Evolutionary conservation across 805 yeast genomes (phyloP).

Genomic region (Saccharomycopsis sp.): DNA sequence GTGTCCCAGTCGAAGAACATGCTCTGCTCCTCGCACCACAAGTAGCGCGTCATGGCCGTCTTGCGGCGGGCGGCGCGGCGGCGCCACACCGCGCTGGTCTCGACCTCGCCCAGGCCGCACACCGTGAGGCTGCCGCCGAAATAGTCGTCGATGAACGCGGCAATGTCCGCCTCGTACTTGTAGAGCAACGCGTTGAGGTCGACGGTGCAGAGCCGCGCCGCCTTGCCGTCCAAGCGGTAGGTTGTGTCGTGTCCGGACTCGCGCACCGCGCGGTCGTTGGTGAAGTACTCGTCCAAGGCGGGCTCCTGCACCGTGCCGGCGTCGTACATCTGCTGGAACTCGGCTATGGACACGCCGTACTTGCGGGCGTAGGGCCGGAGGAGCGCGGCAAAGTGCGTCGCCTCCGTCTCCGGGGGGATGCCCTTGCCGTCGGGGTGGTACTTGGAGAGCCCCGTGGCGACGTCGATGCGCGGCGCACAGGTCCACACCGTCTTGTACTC

Average conservation of each 20-base stretch:
- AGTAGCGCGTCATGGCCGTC: conserved; percentile 50
- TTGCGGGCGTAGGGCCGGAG: conserved; percentile 63
- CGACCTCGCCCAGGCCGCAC: conserved; percentile 32
- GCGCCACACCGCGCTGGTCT: conserved; percentile 54
- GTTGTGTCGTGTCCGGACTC: conserved; percentile 96
- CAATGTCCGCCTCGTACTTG: conserved; percentile 86
- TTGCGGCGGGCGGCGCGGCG: conserved; percentile 50
- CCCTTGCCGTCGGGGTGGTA: conserved; percentile 89
- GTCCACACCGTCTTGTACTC: conserved; percentile 85
- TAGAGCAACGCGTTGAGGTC: conserved; percentile 81
- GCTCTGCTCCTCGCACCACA: conserved; percentile 79
- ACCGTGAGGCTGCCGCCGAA: conserved; percentile 36
- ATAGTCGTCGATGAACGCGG: conserved; percentile 47
- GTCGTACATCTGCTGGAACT: conserved; percentile 67
- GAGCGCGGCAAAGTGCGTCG: conserved; percentile 74
- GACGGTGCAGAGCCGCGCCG: conserved; percentile 85
- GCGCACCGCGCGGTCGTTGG: conserved; percentile 91
- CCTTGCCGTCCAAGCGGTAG: conserved; percentile 80
- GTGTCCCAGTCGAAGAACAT: conserved; percentile 82
- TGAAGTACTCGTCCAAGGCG: conserved; percentile 76
- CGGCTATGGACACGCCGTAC: conserved; percentile 48
- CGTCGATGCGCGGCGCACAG: conserved; percentile 64
- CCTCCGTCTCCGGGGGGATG: conserved; percentile 95
- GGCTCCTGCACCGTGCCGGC: conserved; percentile 62
- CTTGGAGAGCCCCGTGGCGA: conserved; percentile 70